These are phyloP conservation scores for Ambrosiella cleistominuta DNA, from an alignment of 2,329 filamentous ascomycete genomes.

Conservation along the genomic window DNA sequence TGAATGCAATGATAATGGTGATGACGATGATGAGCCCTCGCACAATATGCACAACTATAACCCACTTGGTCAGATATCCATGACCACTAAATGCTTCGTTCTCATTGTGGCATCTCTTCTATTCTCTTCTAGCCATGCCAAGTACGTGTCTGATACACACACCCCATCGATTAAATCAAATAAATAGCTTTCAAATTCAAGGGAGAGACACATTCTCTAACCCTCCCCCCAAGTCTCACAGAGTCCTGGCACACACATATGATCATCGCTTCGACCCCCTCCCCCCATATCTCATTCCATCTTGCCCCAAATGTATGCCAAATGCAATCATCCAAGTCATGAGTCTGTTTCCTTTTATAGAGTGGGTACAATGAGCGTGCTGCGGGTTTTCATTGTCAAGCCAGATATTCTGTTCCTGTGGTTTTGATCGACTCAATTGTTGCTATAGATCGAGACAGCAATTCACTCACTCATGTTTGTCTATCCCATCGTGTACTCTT, in stretches of 20 bases:
- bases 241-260: neutral
- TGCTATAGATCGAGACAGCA: neutral
- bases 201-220: neutral
- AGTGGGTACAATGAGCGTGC: too few species aligned
- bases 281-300: neutral
- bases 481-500: too few species aligned
- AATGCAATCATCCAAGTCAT: neutral
- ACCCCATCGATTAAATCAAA: too few species aligned
- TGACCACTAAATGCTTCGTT: neutral
- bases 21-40: neutral
- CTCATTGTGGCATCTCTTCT: neutral
- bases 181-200: neutral
- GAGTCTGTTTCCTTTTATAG: too few species aligned
- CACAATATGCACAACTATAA: neutral
- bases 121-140: neutral
- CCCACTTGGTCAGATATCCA: neutral
- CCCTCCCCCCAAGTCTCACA: neutral
- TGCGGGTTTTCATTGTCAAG: neutral
- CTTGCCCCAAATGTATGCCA: neutral
- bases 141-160: too few species aligned
- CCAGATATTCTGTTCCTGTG: neutral
- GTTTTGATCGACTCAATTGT: neutral
- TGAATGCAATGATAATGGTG: too few species aligned
- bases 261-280: neutral
- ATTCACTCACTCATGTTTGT: too few species aligned